Base-by-base conservation (phyloP, 2,329 filamentous ascomycete species). In the Colletotrichum incanum region DNA sequence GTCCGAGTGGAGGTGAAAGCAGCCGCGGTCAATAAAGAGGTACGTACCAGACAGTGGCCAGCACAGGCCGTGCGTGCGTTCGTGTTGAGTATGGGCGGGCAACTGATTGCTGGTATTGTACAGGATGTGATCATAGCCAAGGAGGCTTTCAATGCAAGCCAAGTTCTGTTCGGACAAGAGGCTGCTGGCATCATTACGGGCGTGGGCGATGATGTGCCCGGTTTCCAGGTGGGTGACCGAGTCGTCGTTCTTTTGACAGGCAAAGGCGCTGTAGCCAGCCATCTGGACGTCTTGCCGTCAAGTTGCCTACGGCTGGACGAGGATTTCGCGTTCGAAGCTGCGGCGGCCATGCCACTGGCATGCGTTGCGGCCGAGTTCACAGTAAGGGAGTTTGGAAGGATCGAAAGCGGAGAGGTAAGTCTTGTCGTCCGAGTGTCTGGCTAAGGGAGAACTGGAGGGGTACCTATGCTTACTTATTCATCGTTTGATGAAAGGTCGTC, bases 271-370 rank as follows among this genome's bases (percentile, higher is more conserved):
- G 63, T 50, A 7, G 1, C 50, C 39, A 65, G 39, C 28, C 63
- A 65, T 39, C 12, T 65, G 1, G 23, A 52, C 31, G 50, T 54
- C n/a, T 52, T 45, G 9, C 34, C 60, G 9, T n/a, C 45, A 31
- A 34, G 23, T 3, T 63, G 60, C 37, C 60, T 52, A 14, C 45
- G 31, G 1, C n/a, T 63, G 1, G 60, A 34, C 2, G 78, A 79
- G 2, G 49, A 67, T n/a, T 73, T 84, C 68, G 71, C 65, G 5
- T 83, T 83, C 26, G 78, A 79, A 37, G 76, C 79, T 9, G 83
- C 78, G 4, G 80, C 81, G 12, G 78, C 80, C 0, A 74, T 85
- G 60, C 81, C 81, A 0, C 72, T 79, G 3, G 78, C 79, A 6
- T 84, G 75, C 37, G 37, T 39, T 58, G 65, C 72, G 18, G 84